Conservation (phyloP, 805 yeast genomes). For the Lipomyces starkeyi region DNA sequence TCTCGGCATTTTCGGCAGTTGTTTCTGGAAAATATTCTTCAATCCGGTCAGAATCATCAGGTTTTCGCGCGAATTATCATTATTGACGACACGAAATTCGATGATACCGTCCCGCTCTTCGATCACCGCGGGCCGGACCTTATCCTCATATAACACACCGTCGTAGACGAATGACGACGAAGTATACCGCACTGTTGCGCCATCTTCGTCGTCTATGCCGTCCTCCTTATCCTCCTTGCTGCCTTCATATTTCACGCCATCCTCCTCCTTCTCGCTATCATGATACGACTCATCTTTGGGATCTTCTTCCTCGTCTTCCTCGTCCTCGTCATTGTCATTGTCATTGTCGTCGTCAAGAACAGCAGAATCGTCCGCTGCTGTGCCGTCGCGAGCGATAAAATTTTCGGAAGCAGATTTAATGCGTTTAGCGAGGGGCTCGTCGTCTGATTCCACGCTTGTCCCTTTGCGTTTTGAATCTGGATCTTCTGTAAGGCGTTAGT, state of each 20-base stretch:
- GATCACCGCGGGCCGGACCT: conserved; percentile 90
- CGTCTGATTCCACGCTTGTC: conserved; percentile 43
- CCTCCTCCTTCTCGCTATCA: conserved; percentile 45
- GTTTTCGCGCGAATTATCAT: conserved; percentile 85
- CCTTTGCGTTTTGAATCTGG: conserved; percentile 35
- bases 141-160: conserved; percentile 80
- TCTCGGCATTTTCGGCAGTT: conserved; percentile 97
- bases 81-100: conserved; percentile 94
- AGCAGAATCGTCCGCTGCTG: conserved; percentile 38
- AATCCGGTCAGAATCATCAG: conserved; percentile 92
- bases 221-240: conserved; percentile 23
- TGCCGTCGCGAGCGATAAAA: conserved; percentile 27
- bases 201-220: conserved; percentile 39
- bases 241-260: conserved; percentile 42
- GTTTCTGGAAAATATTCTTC: conserved; percentile 95
- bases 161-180: conserved; percentile 66
- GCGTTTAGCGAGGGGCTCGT: conserved; percentile 45
- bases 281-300: conserved; percentile 39
- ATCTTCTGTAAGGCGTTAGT: not conserved
- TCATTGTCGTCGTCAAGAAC: conserved; percentile 46
- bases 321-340: conserved; percentile 45
- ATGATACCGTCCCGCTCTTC: conserved; percentile 94
- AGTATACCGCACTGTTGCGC: conserved; percentile 40
- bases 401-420: conserved; percentile 41
- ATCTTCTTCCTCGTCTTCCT: conserved; percentile 35